Conservation (phyloP, 495 filamentous ascomycete genomes). For the Hyaloscypha finlandica region DNA sequence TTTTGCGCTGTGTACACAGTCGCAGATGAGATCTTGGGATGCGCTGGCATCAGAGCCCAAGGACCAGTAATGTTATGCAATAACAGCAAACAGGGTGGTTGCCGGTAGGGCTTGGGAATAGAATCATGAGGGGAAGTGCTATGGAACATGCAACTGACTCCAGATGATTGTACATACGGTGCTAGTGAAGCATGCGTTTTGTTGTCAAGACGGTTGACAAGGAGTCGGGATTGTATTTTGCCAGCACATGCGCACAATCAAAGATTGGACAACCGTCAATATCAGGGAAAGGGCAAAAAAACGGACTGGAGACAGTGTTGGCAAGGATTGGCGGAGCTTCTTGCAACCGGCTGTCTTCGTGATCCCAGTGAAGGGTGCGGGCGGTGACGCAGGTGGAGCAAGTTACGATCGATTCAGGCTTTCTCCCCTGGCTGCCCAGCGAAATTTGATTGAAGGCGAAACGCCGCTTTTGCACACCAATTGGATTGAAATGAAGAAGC, state of each 20-base stretch:
- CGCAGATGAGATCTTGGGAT: constrained; percentile 11
- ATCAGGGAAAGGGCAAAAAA: background rate
- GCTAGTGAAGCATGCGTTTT: background rate
- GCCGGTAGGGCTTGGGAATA: constrained; percentile 17
- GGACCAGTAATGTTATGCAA: constrained; percentile 19
- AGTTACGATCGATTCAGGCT: no score
- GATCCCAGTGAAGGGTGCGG: background rate
- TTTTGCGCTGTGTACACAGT: constrained; percentile 1
- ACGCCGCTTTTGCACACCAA: background rate
- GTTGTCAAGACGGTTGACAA: constrained; percentile 4
- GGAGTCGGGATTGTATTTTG: constrained; percentile 6
- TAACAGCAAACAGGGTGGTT: constrained; percentile 18
- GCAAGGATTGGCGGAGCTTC: background rate
- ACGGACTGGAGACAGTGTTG: background rate
- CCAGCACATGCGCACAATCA: constrained; percentile 21
- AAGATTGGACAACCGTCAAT: background rate
- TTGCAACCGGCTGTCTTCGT: background rate
- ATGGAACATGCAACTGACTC: constrained; percentile 7
- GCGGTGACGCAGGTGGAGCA: background rate
- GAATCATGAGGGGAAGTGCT: background rate
- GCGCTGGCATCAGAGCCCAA: constrained; percentile 8
- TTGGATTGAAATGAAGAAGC: background rate
- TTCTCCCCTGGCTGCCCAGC: no score
- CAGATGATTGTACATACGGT: constrained; percentile 17
- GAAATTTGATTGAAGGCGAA: background rate